Base-by-base conservation (phyloP, 108 stramenopile genomes). In the Fragilariopsis cylindrus region DNA sequence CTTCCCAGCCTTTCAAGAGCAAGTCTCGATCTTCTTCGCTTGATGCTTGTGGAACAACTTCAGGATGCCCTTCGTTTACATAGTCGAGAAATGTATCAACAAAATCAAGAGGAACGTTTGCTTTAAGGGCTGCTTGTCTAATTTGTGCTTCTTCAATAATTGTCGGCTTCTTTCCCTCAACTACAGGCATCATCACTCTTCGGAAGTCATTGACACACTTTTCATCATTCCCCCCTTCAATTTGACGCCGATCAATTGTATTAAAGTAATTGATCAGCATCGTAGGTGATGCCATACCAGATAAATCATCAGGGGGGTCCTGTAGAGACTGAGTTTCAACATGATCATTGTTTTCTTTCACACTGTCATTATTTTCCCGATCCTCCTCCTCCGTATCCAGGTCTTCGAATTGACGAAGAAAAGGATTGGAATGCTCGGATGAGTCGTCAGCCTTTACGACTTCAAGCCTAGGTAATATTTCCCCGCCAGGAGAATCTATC, bases 81-180 rank as follows among this genome's bases (percentile, higher is more conserved):
- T 52, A 57, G 4, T 72, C 72, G 41, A 73, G 40, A 64, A 71
- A 71, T 48, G 47, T 16, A 16, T 76, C 67, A n/a, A 75, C 69
- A 21, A 56, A 43, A 62, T 44, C 64, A 39, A 67, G 18, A 13
- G 65, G 72, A 60, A 83, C 48, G 16, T 71, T 6, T 19, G 57
- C 70, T 52, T 71, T 60, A 9, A 46, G 52, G 16, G 78, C 73
- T 57, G 78, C 69, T 53, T 71, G 73, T 8, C 82, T 66, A 48
- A 74, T 74, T 58, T 73, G 70, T 12, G 72, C 73, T 46, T 70
- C 39, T 48, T 77, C 76, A 54, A 77, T 71, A 15, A 77, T 71
- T 5, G 76, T 60, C 5, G 76, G 76, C 42, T 65, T 71, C 42
- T 42, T 41, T 16, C 76, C 76, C 16, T 60, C 64, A 15, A 71